Evolutionary conservation across 176 grass and related monocot species (phyloP).

Genomic region (Bolboschoenus planiculmis): DNA sequence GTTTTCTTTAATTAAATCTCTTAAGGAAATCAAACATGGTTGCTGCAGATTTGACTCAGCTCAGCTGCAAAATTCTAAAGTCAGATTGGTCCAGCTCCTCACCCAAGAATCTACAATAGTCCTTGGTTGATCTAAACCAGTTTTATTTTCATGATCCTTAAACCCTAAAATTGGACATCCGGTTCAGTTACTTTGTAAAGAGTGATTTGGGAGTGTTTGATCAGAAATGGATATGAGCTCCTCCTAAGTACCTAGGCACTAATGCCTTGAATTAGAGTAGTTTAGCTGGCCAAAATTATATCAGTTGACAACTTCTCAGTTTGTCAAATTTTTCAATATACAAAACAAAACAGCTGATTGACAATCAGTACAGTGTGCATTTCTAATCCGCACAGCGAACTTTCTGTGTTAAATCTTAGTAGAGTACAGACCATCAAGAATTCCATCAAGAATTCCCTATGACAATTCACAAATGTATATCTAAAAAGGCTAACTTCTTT

Average conservation of each 20-base stretch:
- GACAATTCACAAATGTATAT: not conserved
- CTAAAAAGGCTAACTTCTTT: constrained; percentile 6
- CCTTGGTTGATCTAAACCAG: not conserved
- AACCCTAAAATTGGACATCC: not conserved
- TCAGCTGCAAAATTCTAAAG: not conserved
- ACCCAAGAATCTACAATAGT: not conserved
- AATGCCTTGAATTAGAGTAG: not conserved
- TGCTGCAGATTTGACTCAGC: not conserved
- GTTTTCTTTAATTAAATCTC: too few relatives aligned
- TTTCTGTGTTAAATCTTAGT: not conserved
- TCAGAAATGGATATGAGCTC: not conserved
- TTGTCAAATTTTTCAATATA: constrained; percentile 1
- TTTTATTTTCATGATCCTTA: too few relatives aligned
- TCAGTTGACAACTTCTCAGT: not conserved
- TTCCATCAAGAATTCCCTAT: not conserved
- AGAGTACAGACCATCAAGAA: not conserved
- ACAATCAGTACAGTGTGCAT: not conserved
- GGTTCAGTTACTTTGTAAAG: not conserved
- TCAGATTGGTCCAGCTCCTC: not conserved
- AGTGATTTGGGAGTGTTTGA: not conserved
- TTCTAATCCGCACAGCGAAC: not conserved
- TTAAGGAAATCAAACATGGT: not conserved
- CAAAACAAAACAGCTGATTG: not conserved
- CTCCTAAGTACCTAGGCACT: not conserved
- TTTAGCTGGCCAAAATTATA: not conserved